Evolutionary conservation across 1,139 yeast genomes (phyloP).

Genomic region (Sugiyamaella sp.): DNA sequence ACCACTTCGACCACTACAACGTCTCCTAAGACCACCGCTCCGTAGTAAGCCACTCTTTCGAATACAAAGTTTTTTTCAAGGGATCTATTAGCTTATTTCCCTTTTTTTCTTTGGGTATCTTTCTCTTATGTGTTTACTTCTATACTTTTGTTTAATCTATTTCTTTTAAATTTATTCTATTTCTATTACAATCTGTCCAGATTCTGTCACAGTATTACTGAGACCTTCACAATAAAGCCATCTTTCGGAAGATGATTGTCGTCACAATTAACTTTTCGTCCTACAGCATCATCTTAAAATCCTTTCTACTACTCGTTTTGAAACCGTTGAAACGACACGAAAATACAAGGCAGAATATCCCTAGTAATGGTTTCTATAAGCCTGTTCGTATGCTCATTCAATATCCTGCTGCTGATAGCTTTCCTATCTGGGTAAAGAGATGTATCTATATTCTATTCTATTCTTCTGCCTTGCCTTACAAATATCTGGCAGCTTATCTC

Average conservation of each 20-base stretch:
- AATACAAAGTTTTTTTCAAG: neutral
- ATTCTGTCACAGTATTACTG: too few species aligned
- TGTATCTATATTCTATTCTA: neutral
- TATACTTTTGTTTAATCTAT: neutral
- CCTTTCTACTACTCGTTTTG: too few species aligned
- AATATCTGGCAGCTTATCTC: too few species aligned
- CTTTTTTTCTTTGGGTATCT: neutral
- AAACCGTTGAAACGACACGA: too few species aligned
- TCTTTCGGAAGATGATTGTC: too few species aligned
- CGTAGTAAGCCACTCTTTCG: neutral
- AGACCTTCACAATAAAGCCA: too few species aligned
- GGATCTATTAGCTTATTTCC: neutral
- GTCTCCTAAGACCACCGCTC: neutral
- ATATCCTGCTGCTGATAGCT: neutral
- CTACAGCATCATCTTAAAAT: too few species aligned
- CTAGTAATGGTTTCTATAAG: too few species aligned
- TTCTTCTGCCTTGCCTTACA: too few species aligned
- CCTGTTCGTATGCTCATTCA: too few species aligned
- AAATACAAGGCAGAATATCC: too few species aligned
- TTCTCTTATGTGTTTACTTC: neutral
- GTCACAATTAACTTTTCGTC: too few species aligned
- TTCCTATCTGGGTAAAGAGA: neutral
- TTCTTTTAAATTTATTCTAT: neutral
- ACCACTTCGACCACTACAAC: neutral
- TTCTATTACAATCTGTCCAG: neutral